Base-by-base conservation (phyloP, 495 filamentous ascomycete genomes). In the Cercophora newfieldiana region DNA sequence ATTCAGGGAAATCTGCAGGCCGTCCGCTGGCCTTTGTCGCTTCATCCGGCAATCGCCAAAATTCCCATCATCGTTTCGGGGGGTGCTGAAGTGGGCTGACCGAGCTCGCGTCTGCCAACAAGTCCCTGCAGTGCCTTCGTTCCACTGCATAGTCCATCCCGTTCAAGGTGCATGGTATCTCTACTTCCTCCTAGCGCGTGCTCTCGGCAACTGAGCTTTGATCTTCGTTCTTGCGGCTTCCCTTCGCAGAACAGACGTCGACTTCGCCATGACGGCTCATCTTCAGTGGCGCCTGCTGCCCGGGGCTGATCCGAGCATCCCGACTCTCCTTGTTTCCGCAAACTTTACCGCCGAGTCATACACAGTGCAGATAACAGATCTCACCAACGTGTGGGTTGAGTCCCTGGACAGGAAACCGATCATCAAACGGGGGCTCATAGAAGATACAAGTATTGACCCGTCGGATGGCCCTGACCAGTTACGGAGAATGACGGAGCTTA, bases 331-430 rank as follows among this genome's bases (percentile, higher is more conserved):
- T 55, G 79, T 81, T 14, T 82, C 81, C 31, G 63, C 75, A 1
- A 61, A 67, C 30, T 80, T 80, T 64, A 64, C 66, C 14, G 63
- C 71, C 29, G 72, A 80, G 47, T 85, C 86, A 48, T 99, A 97
- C 79, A 84, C 80, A 10, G 69, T 97, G 44, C 85, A 88, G 64
- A 73, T 97, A 29, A 95, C 94, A 3, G 95, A 99, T 75, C 85
- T 98, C 19, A 90, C 88, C 72, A 82, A 87, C 64, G 76, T 97
- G n/a, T 99, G 95, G 95, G 82, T 81, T 3, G 93, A 97, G 78
- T 78, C 71, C 19, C 77, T 97, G 31, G 80, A 87, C 44, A 82
- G 85, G 29, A 75, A 77, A 55, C 81, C 83, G 1, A 92, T 98
- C 61, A 73, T 90, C 25, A 75, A 81, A 44, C 84, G 90, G 61